Evolutionary conservation across 2,329 filamentous ascomycete genomes (phyloP).

Genomic region (Davidsoniella virescens): DNA sequence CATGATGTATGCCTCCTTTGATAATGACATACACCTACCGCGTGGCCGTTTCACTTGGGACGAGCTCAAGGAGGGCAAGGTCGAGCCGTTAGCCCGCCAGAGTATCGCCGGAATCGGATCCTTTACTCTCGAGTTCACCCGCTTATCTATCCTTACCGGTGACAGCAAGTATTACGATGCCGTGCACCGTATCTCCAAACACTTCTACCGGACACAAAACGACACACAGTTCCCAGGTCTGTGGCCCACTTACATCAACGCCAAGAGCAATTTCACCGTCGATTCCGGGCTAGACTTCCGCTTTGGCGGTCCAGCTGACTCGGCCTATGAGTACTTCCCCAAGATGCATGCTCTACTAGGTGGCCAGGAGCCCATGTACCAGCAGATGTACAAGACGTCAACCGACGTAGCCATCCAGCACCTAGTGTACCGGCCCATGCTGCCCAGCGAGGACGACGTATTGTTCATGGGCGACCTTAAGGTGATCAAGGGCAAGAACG

Average conservation of each 20-base stretch:
- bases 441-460: constrained; percentile 39
- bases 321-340: constrained; percentile 48
- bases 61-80: constrained; percentile 22
- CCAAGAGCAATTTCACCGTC: constrained; percentile 32
- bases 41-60: constrained; percentile 30
- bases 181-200: constrained; percentile 38
- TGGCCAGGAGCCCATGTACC: constrained; percentile 29
- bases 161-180: constrained; percentile 52
- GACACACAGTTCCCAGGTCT: constrained; percentile 41
- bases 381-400: constrained; percentile 27
- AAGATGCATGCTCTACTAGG: constrained; percentile 50
- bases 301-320: constrained; percentile 40
- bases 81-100: constrained; percentile 20
- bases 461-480: constrained; percentile 42
- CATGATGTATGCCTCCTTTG: constrained; percentile 48
- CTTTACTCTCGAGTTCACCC: constrained; percentile 44
- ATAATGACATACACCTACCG: constrained; percentile 53
- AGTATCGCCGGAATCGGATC: constrained; percentile 33
- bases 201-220: constrained; percentile 37
- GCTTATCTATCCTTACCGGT: constrained; percentile 45
- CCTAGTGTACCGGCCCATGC: constrained; percentile 52
- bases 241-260: constrained; percentile 42
- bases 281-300: constrained; percentile 33
- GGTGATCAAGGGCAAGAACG: constrained; percentile 16
- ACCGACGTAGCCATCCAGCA: constrained; percentile 42